Conservation (phyloP, 2,329 filamentous ascomycete species). For the Lachnellula occidentalis region DNA sequence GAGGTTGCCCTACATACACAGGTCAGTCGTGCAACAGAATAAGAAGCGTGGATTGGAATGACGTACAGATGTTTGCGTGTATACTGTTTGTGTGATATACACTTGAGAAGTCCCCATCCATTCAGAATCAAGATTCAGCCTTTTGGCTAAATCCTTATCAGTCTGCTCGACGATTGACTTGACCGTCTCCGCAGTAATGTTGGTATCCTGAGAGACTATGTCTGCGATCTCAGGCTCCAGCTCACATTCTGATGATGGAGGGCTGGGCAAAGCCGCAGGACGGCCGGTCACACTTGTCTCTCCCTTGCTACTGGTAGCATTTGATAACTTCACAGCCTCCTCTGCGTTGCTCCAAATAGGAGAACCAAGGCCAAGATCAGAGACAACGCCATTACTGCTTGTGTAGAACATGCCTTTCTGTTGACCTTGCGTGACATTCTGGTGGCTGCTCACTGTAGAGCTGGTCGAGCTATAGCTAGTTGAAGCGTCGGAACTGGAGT, state of each 20-base stretch:
- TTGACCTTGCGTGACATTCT: background rate
- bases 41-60: background rate
- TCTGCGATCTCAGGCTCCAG: too few relatives aligned
- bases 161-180: background rate
- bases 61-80: conserved; percentile 14
- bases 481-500: too few relatives aligned
- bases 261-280: too few relatives aligned
- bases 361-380: background rate
- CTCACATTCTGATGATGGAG: too few relatives aligned
- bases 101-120: conserved; percentile 23
- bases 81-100: background rate
- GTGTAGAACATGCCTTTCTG: background rate
- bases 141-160: background rate
- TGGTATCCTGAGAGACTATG: background rate
- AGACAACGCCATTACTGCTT: background rate
- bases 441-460: background rate
- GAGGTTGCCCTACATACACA: conserved; percentile 13
- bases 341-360: background rate
- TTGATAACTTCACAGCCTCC: background rate
- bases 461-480: too few relatives aligned
- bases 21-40: background rate
- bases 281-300: background rate
- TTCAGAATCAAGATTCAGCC: conserved; percentile 11
- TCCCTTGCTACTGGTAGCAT: background rate
- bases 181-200: background rate